Evolutionary conservation across 2,329 filamentous ascomycete genomes (phyloP).

Genomic region (Fusarium aywerte): DNA sequence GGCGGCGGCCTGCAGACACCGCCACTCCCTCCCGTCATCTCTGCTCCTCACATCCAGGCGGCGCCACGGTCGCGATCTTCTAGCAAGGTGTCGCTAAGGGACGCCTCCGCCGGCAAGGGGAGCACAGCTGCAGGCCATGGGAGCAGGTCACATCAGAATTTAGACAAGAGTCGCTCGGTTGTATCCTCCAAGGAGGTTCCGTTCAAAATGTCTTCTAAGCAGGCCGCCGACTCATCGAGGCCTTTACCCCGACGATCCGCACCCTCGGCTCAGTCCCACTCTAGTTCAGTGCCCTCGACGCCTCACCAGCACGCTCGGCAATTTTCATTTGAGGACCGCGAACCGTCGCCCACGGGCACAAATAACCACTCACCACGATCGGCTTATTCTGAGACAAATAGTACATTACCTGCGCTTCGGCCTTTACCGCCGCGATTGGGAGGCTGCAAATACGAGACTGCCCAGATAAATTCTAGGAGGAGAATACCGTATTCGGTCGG

Average conservation of each 20-base stretch:
- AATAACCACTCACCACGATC: slow-evolving; percentile 89
- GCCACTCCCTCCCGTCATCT: slow-evolving; percentile 65
- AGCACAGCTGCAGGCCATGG: slow-evolving; percentile 69
- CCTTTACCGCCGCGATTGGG: slow-evolving; percentile 68
- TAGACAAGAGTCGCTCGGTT: slow-evolving; percentile 71
- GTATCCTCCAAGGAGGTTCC: slow-evolving; percentile 67
- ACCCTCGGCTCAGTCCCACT: slow-evolving; percentile 62
- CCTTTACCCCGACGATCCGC: slow-evolving; percentile 47
- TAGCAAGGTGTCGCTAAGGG: slow-evolving; percentile 69
- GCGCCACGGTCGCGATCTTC: slow-evolving; percentile 67
- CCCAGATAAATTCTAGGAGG: slow-evolving; percentile 80
- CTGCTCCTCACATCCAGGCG: slow-evolving; percentile 66
- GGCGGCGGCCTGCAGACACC: slow-evolving; percentile 66
- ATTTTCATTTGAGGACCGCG: slow-evolving; percentile 80
- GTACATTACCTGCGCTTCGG: slow-evolving; percentile 74
- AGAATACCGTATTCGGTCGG: slow-evolving; percentile 93
- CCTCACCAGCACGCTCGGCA: slow-evolving; percentile 89
- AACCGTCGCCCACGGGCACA: slow-evolving; percentile 81
- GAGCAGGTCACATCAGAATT: slow-evolving; percentile 68
- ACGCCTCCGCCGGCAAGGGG: slow-evolving; percentile 58
- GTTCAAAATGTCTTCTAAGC: slow-evolving; percentile 63
- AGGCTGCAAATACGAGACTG: slow-evolving; percentile 89
- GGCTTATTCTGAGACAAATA: slow-evolving; percentile 88
- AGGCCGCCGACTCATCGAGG: slow-evolving; percentile 49
- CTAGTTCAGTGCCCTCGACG: slow-evolving; percentile 92